A percentile compares a stretch with the other conserved stretches of the same genome.
phyloP scores from a whole-genome alignment of 768 basidiomycete genomes.

The Phaeotremella fagi region DNA sequence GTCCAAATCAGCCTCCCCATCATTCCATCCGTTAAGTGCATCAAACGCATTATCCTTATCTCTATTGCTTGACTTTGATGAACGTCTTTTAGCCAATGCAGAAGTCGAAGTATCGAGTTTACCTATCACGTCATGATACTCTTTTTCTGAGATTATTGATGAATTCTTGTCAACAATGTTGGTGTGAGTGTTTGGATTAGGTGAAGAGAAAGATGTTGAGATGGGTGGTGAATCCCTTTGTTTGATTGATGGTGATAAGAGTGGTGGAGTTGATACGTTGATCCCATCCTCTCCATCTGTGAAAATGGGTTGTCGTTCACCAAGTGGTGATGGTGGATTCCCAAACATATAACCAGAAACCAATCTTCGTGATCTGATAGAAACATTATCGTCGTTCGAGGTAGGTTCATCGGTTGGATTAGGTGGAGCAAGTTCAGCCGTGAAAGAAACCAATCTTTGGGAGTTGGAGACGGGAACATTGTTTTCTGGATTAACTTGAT shows the following conservation, averaged over 20 bases:
- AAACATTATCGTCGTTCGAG: slow-evolving; percentile 23
- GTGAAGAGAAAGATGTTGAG: neutral
- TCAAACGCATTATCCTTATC: slow-evolving; percentile 35
- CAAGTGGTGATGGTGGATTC: slow-evolving; percentile 21
- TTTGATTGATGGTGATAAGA: neutral
- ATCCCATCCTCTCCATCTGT: no score
- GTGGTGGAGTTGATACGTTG: neutral
- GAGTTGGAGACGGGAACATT: neutral
- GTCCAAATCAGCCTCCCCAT: slow-evolving; percentile 49
- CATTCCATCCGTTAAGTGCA: slow-evolving; percentile 40
- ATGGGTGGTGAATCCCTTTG: neutral
- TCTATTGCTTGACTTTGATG: slow-evolving; percentile 1
- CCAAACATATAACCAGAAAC: slow-evolving; percentile 46
- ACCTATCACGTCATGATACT: neutral
- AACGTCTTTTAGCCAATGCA: neutral
- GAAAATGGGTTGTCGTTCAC: neutral
- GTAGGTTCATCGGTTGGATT: neutral
- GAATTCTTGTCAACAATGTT: neutral
- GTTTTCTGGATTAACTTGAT: neutral
- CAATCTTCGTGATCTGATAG: slow-evolving; percentile 27
- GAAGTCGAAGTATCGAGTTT: neutral
- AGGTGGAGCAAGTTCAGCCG: neutral
- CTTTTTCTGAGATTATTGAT: neutral
- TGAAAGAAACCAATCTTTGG: neutral
- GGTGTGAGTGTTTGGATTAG: no score